Conservation (phyloP, 768 basidiomycete genomes). For the Collybiopsis confluens region DNA sequence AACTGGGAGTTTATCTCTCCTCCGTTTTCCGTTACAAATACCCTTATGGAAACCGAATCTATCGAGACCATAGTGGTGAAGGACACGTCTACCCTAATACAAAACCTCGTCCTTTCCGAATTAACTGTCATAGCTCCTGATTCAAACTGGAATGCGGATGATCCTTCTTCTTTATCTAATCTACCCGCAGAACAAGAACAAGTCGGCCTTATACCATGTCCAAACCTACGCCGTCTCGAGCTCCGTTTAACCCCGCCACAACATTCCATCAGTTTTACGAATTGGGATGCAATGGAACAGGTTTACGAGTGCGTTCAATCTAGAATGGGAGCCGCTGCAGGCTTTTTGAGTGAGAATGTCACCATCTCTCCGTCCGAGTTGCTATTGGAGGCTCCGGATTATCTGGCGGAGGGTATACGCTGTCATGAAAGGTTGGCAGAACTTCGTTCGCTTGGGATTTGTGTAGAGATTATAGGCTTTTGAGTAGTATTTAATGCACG, state of each 20-base stretch:
- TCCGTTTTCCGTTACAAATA: background rate
- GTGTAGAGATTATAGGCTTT: too few species aligned
- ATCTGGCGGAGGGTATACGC: too few species aligned
- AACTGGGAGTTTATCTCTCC: background rate
- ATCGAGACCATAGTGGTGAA: background rate
- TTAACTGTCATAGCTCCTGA: background rate
- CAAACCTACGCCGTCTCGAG: background rate
- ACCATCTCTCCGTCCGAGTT: too few species aligned
- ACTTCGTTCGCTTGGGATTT: background rate
- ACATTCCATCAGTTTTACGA: too few species aligned
- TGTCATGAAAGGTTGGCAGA: background rate
- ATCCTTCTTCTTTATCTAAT: background rate
- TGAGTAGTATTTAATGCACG: too few species aligned
- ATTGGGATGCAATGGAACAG: background rate
- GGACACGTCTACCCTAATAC: background rate
- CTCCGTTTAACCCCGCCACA: background rate
- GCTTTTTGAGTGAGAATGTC: too few species aligned
- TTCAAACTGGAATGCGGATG: background rate
- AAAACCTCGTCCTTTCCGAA: background rate
- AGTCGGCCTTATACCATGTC: background rate
- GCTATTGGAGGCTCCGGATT: too few species aligned
- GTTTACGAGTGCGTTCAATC: background rate
- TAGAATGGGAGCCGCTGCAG: background rate
- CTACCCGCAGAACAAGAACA: too few species aligned
- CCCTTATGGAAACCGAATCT: background rate